These are phyloP conservation scores for Tylopilus subfusipes DNA, from an alignment of 768 basidiomycete species.

Conservation along the genomic window DNA sequence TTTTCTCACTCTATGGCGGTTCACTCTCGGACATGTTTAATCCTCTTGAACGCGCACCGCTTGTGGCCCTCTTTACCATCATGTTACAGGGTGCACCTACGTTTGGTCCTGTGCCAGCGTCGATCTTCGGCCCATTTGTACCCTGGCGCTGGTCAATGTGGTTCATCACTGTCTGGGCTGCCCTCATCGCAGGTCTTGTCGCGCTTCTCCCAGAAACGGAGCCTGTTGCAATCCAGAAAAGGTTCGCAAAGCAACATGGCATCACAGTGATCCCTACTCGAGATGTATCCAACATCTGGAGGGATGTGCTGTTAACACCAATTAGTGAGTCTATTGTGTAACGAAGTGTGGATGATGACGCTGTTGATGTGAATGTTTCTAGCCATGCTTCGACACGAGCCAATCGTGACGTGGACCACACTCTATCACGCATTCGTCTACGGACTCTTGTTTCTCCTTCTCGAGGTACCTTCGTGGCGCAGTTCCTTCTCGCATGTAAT, in stretches of 20 bases:
- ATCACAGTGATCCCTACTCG: neutral
- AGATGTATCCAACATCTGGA: constrained; percentile 16
- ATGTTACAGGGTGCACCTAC: constrained; percentile 31
- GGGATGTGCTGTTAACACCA: constrained; percentile 21
- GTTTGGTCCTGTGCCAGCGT: constrained; percentile 26
- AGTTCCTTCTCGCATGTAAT: neutral
- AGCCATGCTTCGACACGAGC: constrained; percentile 26
- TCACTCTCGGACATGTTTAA: constrained; percentile 30
- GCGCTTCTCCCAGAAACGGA: constrained; percentile 27
- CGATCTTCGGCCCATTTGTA: constrained; percentile 17
- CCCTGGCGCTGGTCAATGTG: constrained; percentile 29
- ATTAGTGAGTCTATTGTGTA: constrained; percentile 24
- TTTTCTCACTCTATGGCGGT: constrained; percentile 31
- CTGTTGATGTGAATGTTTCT: neutral
- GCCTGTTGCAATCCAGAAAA: constrained; percentile 18
- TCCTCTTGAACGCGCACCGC: constrained; percentile 26
- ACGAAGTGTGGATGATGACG: neutral
- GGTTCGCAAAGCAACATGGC: constrained; percentile 9
- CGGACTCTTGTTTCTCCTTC: constrained; percentile 29
- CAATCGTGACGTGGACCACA: constrained; percentile 27
- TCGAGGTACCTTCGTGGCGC: constrained; percentile 14
- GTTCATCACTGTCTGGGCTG: constrained; percentile 24
- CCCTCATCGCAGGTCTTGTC: constrained; percentile 13
- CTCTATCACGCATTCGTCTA: constrained; percentile 28
- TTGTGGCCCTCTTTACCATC: constrained; percentile 30